Base-by-base conservation (phyloP, 2,329 filamentous ascomycete species). In the Ceratocystis destructans region DNA sequence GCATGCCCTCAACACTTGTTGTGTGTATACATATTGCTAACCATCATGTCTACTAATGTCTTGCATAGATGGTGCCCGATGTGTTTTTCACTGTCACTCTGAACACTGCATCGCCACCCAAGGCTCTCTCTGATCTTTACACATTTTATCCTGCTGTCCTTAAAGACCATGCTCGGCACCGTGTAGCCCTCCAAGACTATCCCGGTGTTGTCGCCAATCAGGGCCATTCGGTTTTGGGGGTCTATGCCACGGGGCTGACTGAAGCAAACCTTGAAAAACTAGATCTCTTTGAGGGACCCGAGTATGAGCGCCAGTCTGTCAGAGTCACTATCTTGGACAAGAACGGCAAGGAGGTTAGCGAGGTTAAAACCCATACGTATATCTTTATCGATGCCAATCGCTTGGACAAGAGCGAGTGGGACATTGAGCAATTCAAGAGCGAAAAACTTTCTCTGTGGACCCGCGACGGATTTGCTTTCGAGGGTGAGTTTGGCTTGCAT, bases 51-150 rank as follows among this genome's bases (percentile, higher is more conserved):
- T 68, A 72, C 68, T 64, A 33, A 6, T 20, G 45, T 33, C 37
- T 15, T 0, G 7, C 5, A 61, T 33, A 79, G 77, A 96, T 96
- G 91, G 88, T 87, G n/a, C 85, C 88, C 0, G 84, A 88, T 72
- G 86, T 97, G 71, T 90, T 97, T 71, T 87, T 88, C 77, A 87
- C 88, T 44, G 91, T 96, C 55, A 89, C 89, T 75, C 89, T 92
- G 76, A 83, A 85, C 70, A 76, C 77, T 7, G 74, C 77, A 17
- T 71, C 73, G 4, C 79, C 80, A 69, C 72, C 83, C 72, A 45
- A 81, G 74, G 72, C 79, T 74, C 74, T 82, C 46, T 72, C 76
- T 66, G 74, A 83, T 61, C 77, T 93, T 45, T 83, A 83, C 69
- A 82, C 75, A 0, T 84, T 90, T 73, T 80, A 80, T 0, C 89